Base-by-base conservation (phyloP, 208 protist species). In the Acanthamoeba divionensis region DNA sequence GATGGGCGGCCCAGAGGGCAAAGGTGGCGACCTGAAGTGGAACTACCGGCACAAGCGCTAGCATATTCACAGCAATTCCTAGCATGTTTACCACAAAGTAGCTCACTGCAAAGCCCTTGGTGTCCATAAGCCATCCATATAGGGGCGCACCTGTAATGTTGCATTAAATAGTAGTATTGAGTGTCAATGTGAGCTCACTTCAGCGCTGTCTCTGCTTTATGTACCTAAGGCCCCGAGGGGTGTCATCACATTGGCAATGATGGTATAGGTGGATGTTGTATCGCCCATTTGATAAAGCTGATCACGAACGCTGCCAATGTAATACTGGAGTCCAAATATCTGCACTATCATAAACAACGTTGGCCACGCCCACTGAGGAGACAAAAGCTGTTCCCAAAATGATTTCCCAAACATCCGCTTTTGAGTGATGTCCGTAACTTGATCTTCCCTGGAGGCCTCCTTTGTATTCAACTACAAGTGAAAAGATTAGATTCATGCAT, bases 301-400 rank as follows among this genome's bases (percentile, higher is more conserved):
- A 26, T 73, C 65, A 29, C 36, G 65, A 50, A 31, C 65, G 8
- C 36, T 73, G 65, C 65, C 48, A 41, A 73, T 73, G 65, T 73
- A 73, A 26, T 73, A 73, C 24, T 73, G 65, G 65, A 73, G 65
- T 31, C 65, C 65, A 26, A 73, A 73, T 31, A 73, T 73, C 36
- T 73, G 41, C 13, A 73, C 26, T 31, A 18, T 41, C 33, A 41
- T 73, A 26, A 73, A 73, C n/a, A 73, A 31, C 36, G 29, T 41
- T 21, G 41, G 41, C n/a, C 41, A 12, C 65, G 15, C 41, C n/a
- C 33, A 73, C 12, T 31, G 65, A 29, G 18, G n/a, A 18, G 65
- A 73, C 12, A 73, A 73, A 31, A 73, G 65, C 65, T 73, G 65
- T 26, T 73, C 36, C 65, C 65, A 73, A 10, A 73, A 41, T 26